phyloP scores from a whole-genome alignment of 305 asterid species.

The Fraxinus sp. region DNA sequence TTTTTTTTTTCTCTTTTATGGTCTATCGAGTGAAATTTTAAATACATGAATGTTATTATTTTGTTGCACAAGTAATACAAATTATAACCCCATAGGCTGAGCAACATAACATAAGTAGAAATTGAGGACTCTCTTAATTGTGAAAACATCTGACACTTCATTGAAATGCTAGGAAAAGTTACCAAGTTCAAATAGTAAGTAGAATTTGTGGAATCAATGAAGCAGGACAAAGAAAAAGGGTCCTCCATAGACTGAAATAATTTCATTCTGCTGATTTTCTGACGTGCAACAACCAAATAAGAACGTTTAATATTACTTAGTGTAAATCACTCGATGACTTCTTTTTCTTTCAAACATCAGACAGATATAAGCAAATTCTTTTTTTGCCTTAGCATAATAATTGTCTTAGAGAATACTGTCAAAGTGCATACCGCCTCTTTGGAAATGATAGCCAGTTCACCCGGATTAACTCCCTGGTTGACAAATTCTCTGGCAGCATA shows the following conservation, averaged over 20 bases:
- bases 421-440: constrained; percentile 74
- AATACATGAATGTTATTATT: neutral
- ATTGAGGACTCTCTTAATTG: neutral
- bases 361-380: neutral
- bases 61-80: neutral
- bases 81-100: neutral
- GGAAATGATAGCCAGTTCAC: constrained; percentile 86
- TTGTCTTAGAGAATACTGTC: neutral
- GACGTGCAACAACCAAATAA: neutral
- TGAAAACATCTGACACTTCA: neutral
- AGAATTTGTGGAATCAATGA: neutral
- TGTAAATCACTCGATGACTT: neutral
- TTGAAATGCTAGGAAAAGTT: neutral
- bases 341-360: neutral
- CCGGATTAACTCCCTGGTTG: constrained; percentile 80
- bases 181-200: neutral
- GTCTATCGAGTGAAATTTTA: neutral
- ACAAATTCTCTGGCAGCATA: constrained; percentile 91
- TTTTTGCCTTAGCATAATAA: neutral
- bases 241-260: neutral
- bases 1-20: neutral
- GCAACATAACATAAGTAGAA: neutral
- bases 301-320: neutral
- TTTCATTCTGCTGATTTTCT: neutral
- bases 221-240: neutral